Evolutionary conservation across 441 rosid genomes (phyloP).

Genomic region (Gossypium davidsonii): DNA sequence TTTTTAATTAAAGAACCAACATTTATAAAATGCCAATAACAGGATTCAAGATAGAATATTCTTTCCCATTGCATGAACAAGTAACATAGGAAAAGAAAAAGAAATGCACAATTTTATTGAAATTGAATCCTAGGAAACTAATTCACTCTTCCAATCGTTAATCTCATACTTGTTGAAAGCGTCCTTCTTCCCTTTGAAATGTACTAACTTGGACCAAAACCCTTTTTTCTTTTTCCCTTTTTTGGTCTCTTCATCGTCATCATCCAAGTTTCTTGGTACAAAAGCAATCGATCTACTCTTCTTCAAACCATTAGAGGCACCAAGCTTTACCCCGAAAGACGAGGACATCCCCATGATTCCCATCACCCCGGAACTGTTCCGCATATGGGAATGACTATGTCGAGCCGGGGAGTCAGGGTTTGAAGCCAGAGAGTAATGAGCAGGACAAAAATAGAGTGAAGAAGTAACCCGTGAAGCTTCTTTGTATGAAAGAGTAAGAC

Average conservation of each 20-base stretch:
- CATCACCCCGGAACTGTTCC: slow-evolving; percentile 32
- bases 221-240: slow-evolving; percentile 40
- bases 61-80: not conserved
- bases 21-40: not conserved
- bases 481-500: slow-evolving; percentile 21
- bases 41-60: not conserved
- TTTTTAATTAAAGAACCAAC: not conserved
- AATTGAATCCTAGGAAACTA: not conserved
- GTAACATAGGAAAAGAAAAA: not conserved
- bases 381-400: slow-evolving; percentile 23
- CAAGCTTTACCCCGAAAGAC: slow-evolving; percentile 33
- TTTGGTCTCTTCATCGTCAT: slow-evolving; percentile 23
- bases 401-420: slow-evolving; percentile 23
- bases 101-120: slow-evolving; percentile 1
- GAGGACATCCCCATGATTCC: slow-evolving; percentile 25
- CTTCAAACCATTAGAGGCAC: slow-evolving; percentile 37
- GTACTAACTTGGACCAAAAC: slow-evolving; percentile 66
- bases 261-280: slow-evolving; percentile 23
- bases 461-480: not conserved
- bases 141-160: not conserved
- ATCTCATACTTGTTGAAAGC: slow-evolving; percentile 12
- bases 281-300: slow-evolving; percentile 72
- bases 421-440: not conserved
- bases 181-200: slow-evolving; percentile 36
- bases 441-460: slow-evolving; percentile 13